Evolutionary conservation across 495 filamentous ascomycete genomes (phyloP).

Genomic region (Hypoxylon rickii): DNA sequence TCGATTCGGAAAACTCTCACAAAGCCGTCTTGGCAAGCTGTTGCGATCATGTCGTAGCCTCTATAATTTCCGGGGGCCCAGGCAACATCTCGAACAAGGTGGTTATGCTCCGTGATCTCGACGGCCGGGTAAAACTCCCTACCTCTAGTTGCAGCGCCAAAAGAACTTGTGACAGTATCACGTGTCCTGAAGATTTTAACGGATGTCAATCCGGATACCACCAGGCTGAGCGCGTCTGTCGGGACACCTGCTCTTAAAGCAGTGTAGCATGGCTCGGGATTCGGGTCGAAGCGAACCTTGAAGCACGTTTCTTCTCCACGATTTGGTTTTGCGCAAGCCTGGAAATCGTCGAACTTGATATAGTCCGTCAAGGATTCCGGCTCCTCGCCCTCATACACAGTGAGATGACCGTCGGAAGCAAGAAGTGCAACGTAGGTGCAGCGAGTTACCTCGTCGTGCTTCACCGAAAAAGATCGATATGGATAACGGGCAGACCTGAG

Average conservation of each 20-base stretch:
- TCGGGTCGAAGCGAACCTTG: constrained; percentile 81
- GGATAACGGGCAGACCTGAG: constrained; percentile 48
- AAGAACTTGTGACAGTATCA: constrained; percentile 58
- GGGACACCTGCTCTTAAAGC: constrained; percentile 77
- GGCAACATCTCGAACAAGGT: constrained; percentile 84
- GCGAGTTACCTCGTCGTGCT: constrained; percentile 66
- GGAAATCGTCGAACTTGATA: constrained; percentile 70
- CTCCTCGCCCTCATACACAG: constrained; percentile 83
- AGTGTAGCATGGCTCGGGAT: constrained; percentile 75
- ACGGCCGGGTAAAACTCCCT: constrained; percentile 79
- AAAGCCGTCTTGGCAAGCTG: constrained; percentile 87
- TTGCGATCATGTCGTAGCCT: constrained; percentile 88
- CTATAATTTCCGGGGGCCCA: constrained; percentile 90
- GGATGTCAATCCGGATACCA: constrained; percentile 80
- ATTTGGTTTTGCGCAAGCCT: constrained; percentile 60
- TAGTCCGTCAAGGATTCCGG: constrained; percentile 81
- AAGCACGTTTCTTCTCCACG: constrained; percentile 86
- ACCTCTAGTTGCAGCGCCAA: constrained; percentile 53
- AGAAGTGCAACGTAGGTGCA: constrained; percentile 84
- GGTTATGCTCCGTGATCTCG: constrained; percentile 69
- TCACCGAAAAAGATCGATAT: constrained; percentile 77
- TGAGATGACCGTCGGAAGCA: constrained; percentile 76
- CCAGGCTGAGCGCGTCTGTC: constrained; percentile 71
- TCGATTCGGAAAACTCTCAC: constrained; percentile 83
- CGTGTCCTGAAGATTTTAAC: constrained; percentile 79